phyloP scores from a whole-genome alignment of 2,329 filamentous ascomycete genomes.

The Botrytis deweyae region DNA sequence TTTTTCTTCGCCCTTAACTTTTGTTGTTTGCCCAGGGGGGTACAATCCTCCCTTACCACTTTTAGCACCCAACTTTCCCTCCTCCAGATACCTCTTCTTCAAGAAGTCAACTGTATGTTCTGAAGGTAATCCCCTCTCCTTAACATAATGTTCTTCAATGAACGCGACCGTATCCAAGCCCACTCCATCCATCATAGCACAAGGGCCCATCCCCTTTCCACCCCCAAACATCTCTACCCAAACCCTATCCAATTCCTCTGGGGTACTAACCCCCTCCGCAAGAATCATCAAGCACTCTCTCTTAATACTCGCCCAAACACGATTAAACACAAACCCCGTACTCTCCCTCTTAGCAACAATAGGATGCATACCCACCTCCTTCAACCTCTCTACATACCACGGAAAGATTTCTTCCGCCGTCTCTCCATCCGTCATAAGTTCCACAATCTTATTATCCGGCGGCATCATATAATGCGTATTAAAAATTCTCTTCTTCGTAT shows the following conservation, averaged over 20 bases:
- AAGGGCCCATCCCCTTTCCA: conserved; percentile 40
- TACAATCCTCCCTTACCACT: conserved; percentile 34
- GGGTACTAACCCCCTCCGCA: conserved; percentile 40
- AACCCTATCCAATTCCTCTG: conserved; percentile 42
- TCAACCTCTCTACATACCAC: conserved; percentile 37
- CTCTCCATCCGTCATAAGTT: conserved; percentile 43
- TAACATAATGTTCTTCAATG: conserved; percentile 44
- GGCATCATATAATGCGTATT: conserved; percentile 47
- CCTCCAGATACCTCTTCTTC: conserved; percentile 36
- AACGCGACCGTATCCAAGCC: conserved; percentile 44
- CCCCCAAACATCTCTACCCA: conserved; percentile 43
- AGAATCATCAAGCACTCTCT: conserved; percentile 42
- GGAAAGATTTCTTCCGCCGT: conserved; percentile 39
- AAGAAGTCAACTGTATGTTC: conserved; percentile 39
- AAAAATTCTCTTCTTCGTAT: conserved; percentile 41
- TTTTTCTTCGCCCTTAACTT: conserved; percentile 13
- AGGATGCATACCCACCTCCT: conserved; percentile 41
- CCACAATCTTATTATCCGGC: conserved; percentile 35
- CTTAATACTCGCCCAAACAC: conserved; percentile 47
- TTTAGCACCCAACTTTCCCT: conserved; percentile 38
- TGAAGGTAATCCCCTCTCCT: conserved; percentile 31
- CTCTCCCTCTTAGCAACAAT: conserved; percentile 42
- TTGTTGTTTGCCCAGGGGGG: conserved; percentile 21
- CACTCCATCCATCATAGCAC: conserved; percentile 44
- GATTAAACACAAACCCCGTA: conserved; percentile 44